Evolutionary conservation across 768 basidiomycete genomes (phyloP), one percentile per base, ranked within the genome.

Genomic region (Calocybe cyanea): DNA sequence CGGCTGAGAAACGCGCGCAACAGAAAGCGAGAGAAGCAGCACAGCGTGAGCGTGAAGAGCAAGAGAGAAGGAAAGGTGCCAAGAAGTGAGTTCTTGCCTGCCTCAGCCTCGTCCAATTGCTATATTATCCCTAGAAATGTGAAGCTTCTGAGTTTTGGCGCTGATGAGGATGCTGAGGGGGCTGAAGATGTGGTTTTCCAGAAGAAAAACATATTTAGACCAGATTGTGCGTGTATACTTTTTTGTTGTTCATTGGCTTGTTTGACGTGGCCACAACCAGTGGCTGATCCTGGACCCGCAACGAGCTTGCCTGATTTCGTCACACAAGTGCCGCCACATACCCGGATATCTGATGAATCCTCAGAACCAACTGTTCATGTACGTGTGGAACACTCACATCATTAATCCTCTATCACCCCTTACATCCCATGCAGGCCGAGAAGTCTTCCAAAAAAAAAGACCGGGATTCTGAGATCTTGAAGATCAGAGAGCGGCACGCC

Each of bases 121-220:
- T 9, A 25, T 24, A 31, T 1, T 30, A 11, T 19, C 18, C 21
- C 14, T 49, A 96, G 93, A 65, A 92, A 99, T 57, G 87, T 88
- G 8, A 87, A 86, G 45, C 66, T 99, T 8, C 64, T 98, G 44
- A 95, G 92, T 41, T 99, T 99, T 61, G 91, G 82, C 13, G 86
- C 72, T 7, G 86, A 80, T 7, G 85, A 80, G 37, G 85, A 78
- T 25, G 80, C 64, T n/a, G 81, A 57, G 25, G 84, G 77, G 20
- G 83, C 80, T 7, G 85, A 81, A 36, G 57, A 72, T 0, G 63
- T 72, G 0, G 59, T 61, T 1, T 71, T 80, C 52, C 83, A 83
- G 66, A 92, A 92, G 73, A 93, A 90, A 62, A 73, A 83, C 0
- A 87, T 95, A 20, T 83, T 75, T 18, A 72, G 94, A 20, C 88